Base-by-base conservation (phyloP, 2,329 filamentous ascomycete genomes). In the Aureobasidium namibiae region DNA sequence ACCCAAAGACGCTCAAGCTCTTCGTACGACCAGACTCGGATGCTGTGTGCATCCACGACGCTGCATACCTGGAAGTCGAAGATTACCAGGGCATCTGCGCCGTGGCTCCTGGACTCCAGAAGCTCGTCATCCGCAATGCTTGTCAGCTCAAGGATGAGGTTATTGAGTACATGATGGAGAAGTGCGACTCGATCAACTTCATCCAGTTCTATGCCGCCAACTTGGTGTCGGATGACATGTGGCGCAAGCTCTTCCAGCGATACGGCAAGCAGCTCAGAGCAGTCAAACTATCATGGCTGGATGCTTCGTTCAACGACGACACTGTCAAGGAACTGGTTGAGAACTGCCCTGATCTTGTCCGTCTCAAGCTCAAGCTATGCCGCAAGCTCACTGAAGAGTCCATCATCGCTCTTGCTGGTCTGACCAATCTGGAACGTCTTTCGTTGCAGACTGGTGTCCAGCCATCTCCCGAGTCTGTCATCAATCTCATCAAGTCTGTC, bases 61-160 rank as follows among this genome's bases (percentile, higher is more conserved):
- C 81, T 60, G 83, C 80, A 13, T 86, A 85, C 65, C 80, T 97
- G 11, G 81, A 82, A 50, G 81, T 83, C 2, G 83, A 91, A 64
- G 90, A 97, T 67, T 91, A 88, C 64, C 81, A 89, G 49, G 82
- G 86, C 63, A 89, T 96, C 42, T 91, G 96, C 63, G 87, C 90
- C 54, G 80, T 84, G 2, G 85, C 88, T 60, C 84, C 89, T 0
- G 79, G 78, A 6, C 76, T 96, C 57, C 83, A 83, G 66, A 81
- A 80, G 44, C 78, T 96, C 60, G 88, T 90, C 64, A 76, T 95
- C 11, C 85, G 88, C 50, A 92, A 92, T 67, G 90, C 87, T n/a
- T 89, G 94, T 52, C 92, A 96, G 68, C 87, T 96, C 78, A 96
- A 95, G 72, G 88, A 96, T 67, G 79, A 80, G 39, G 88, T 91